Percentiles rank a stretch among this genome's conserved stretches.
Evolutionary conservation across 495 filamentous ascomycete species (phyloP).

Genomic region (Jackrogersella multiformis): DNA sequence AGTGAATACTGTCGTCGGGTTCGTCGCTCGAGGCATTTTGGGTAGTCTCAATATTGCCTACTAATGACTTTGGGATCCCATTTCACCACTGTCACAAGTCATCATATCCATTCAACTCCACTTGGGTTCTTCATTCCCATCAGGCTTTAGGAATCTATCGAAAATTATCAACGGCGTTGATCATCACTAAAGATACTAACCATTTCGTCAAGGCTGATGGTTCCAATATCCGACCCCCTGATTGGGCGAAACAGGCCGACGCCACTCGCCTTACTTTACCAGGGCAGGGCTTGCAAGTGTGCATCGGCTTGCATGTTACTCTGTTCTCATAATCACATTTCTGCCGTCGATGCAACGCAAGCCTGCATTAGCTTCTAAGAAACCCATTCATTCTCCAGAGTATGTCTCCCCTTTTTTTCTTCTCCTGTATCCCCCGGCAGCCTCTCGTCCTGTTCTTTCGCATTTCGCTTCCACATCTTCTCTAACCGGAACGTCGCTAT

Average conservation of each 20-base stretch:
- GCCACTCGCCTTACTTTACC: slow-evolving; percentile 50
- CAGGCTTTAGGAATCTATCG: slow-evolving; percentile 10
- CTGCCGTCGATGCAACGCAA: slow-evolving; percentile 41
- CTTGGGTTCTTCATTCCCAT: neutral
- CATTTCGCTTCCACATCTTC: slow-evolving; percentile 1
- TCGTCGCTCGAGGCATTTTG: neutral
- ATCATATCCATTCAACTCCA: neutral
- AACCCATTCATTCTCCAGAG: slow-evolving; percentile 24
- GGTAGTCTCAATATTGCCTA: slow-evolving; percentile 25
- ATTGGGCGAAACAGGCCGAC: slow-evolving; percentile 41
- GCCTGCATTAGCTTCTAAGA: slow-evolving; percentile 37
- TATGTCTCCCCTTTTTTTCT: slow-evolving; percentile 7
- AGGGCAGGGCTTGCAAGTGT: slow-evolving; percentile 42
- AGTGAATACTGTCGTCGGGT: slow-evolving; percentile 25
- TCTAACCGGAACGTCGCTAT: slow-evolving; percentile 12
- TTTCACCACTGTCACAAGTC: neutral
- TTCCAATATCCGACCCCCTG: slow-evolving; percentile 15
- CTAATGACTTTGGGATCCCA: neutral
- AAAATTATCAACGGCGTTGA: neutral
- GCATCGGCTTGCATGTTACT: slow-evolving; percentile 39
- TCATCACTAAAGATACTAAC: slow-evolving; percentile 12
- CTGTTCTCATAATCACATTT: slow-evolving; percentile 41
- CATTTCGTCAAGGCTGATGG: slow-evolving; percentile 31
- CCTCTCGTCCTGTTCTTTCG: neutral
- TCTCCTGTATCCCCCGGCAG: neutral